A percentile compares a stretch with the other conserved stretches of the same genome.
Evolutionary conservation across 257 asterid species (phyloP).

Genomic region (Nicotiana attenuata): DNA sequence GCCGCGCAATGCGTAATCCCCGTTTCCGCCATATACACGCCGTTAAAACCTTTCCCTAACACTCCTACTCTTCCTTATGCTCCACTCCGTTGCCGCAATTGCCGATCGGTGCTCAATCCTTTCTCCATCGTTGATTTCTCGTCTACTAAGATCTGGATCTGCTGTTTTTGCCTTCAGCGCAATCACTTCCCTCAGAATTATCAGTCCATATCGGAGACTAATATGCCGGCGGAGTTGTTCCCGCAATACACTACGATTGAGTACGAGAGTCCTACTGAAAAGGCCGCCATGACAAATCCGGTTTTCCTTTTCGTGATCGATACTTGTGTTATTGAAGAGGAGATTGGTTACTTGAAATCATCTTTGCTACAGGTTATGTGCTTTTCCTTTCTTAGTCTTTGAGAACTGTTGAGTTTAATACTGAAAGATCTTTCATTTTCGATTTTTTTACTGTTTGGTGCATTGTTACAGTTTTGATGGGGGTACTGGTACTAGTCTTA

Average conservation of each 20-base stretch:
- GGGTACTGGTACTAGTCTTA: neutral
- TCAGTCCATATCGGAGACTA: slow-evolving; percentile 79
- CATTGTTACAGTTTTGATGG: neutral
- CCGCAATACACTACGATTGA: slow-evolving; percentile 89
- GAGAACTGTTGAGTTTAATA: neutral
- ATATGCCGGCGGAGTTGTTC: slow-evolving; percentile 89
- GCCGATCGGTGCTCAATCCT: slow-evolving; percentile 93
- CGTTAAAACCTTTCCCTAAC: slow-evolving; percentile 67
- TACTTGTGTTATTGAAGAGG: slow-evolving; percentile 93
- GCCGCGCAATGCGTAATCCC: slow-evolving; percentile 86
- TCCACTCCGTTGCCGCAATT: slow-evolving; percentile 88
- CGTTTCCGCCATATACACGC: slow-evolving; percentile 90
- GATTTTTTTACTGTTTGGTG: neutral
- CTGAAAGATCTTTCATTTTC: neutral
- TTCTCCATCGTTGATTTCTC: slow-evolving; percentile 89
- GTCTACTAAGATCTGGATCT: slow-evolving; percentile 88
- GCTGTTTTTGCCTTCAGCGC: slow-evolving; percentile 83
- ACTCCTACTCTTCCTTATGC: slow-evolving; percentile 71
- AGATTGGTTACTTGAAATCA: slow-evolving; percentile 72
- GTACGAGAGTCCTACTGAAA: slow-evolving; percentile 49
- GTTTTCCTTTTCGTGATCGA: slow-evolving; percentile 83
- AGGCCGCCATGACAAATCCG: slow-evolving; percentile 27
- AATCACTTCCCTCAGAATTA: slow-evolving; percentile 84
- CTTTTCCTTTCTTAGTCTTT: neutral
- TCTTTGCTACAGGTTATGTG: slow-evolving; percentile 65